These are phyloP conservation scores for Chaetomidium leptoderma DNA, from an alignment of 495 filamentous ascomycete species.

Conservation along the genomic window DNA sequence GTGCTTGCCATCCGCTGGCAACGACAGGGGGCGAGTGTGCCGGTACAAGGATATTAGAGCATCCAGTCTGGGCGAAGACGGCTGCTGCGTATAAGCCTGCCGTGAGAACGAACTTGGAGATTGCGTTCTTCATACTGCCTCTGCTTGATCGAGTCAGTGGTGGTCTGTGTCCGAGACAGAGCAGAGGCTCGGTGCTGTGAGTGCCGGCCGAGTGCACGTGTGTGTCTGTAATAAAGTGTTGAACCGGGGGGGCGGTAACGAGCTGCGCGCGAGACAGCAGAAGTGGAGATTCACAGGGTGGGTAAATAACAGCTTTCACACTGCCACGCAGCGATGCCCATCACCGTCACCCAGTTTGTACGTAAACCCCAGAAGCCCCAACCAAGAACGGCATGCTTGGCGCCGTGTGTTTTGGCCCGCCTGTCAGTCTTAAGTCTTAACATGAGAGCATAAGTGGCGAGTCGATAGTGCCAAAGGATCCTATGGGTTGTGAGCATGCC, in stretches of 20 bases:
- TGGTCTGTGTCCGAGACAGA: background rate
- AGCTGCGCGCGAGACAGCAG: background rate
- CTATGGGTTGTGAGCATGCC: background rate
- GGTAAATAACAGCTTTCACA: background rate
- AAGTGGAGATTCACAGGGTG: background rate
- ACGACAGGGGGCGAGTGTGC: constrained; percentile 51
- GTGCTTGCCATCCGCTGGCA: constrained; percentile 50
- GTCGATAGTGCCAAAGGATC: background rate
- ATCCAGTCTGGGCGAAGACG: constrained; percentile 22
- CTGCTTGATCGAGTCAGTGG: background rate
- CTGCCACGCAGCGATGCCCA: too few relatives aligned
- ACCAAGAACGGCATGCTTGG: background rate
- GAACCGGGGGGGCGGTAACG: constrained; percentile 13
- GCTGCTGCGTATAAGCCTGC: constrained; percentile 20
- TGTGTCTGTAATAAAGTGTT: background rate
- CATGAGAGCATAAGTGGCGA: background rate
- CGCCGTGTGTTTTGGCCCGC: too few relatives aligned
- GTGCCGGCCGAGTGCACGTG: background rate
- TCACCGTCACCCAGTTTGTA: background rate
- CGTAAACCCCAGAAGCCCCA: background rate
- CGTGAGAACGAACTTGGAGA: constrained; percentile 13
- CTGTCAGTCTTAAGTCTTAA: too few relatives aligned
- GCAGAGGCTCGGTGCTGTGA: background rate
- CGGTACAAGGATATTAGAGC: constrained; percentile 29
- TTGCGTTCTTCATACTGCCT: constrained; percentile 20